These are phyloP conservation scores for Chimonanthus salicifolius DNA, from an alignment of 164 flowering plant species.

Conservation along the genomic window DNA sequence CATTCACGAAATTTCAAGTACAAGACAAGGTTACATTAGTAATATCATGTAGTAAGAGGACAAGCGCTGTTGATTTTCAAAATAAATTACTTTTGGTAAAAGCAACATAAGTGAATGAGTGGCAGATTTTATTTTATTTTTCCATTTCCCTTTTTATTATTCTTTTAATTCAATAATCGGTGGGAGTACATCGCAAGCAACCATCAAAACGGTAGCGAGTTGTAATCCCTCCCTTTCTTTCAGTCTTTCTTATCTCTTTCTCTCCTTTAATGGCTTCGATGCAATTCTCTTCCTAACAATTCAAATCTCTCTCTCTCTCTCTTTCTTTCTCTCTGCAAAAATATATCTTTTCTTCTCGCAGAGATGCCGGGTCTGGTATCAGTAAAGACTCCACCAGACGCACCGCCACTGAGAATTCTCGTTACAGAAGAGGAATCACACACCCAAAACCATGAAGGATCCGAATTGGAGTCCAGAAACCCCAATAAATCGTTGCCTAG, in stretches of 20 bases:
- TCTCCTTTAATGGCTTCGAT: not conserved
- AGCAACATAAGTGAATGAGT: no score
- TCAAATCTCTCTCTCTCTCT: not conserved
- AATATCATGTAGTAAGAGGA: no score
- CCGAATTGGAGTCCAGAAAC: slow-evolving; percentile 12
- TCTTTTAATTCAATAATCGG: not conserved
- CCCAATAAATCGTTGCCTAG: slow-evolving; percentile 23
- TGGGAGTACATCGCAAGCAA: slow-evolving; percentile 12
- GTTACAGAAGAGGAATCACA: slow-evolving; percentile 6
- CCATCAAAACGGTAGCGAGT: slow-evolving; percentile 6
- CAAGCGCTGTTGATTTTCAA: no score
- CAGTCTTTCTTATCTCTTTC: not conserved
- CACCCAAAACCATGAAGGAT: slow-evolving; percentile 3
- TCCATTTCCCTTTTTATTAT: no score
- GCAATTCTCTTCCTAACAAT: not conserved
- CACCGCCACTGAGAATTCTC: slow-evolving; percentile 15
- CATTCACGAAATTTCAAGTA: no score
- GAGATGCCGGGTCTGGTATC: slow-evolving; percentile 20
- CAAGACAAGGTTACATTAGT: no score
- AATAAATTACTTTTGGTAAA: no score
- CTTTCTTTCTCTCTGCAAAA: not conserved
- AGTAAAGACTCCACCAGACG: slow-evolving; percentile 15
- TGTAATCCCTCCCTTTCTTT: not conserved
- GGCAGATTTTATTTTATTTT: no score
- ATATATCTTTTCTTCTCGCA: not conserved